Percentiles rank a stretch among this genome's conserved stretches.
phyloP scores from a whole-genome alignment of 345 rosid species.

The Linum lewisii region DNA sequence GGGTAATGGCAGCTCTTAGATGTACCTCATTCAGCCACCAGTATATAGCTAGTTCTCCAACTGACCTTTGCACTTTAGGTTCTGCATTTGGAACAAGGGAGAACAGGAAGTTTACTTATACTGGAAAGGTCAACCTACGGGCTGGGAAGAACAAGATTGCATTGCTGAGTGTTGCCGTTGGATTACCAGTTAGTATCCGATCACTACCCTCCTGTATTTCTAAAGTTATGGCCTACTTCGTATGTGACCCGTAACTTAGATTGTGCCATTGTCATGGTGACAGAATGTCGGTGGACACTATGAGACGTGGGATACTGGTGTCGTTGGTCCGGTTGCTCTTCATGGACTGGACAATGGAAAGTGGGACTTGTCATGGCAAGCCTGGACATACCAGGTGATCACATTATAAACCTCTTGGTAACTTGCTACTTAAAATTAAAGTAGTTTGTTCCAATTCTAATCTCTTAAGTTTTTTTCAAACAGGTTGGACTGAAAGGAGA shows the following conservation, averaged over 20 bases:
- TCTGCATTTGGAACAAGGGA: constrained; percentile 85
- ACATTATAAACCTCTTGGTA: neutral
- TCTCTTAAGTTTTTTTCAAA: constrained; percentile 5
- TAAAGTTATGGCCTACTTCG: neutral
- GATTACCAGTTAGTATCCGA: constrained; percentile 67
- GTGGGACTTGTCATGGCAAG: constrained; percentile 84
- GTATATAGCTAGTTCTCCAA: neutral
- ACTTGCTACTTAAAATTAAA: constrained; percentile 4
- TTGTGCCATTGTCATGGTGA: constrained; percentile 8
- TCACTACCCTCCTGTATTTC: constrained; percentile 5
- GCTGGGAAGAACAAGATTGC: constrained; percentile 88
- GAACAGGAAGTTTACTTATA: constrained; percentile 59
- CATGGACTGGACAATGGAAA: constrained; percentile 87
- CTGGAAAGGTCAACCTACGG: constrained; percentile 67
- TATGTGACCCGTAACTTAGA: constrained; percentile 1
- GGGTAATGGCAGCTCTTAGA: constrained; percentile 33
- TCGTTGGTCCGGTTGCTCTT: constrained; percentile 90
- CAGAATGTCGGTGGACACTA: constrained; percentile 95
- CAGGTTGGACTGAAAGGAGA: constrained; percentile 99
- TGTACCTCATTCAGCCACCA: constrained; percentile 1
- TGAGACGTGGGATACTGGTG: constrained; percentile 92
- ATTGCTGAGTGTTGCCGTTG: constrained; percentile 87
- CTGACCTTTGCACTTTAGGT: constrained; percentile 30
- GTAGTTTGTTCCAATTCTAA: constrained; percentile 2
- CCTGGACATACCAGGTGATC: constrained; percentile 86